Conservation (phyloP, 2,329 filamentous ascomycete genomes). For the Epichloe gansuensis region DNA sequence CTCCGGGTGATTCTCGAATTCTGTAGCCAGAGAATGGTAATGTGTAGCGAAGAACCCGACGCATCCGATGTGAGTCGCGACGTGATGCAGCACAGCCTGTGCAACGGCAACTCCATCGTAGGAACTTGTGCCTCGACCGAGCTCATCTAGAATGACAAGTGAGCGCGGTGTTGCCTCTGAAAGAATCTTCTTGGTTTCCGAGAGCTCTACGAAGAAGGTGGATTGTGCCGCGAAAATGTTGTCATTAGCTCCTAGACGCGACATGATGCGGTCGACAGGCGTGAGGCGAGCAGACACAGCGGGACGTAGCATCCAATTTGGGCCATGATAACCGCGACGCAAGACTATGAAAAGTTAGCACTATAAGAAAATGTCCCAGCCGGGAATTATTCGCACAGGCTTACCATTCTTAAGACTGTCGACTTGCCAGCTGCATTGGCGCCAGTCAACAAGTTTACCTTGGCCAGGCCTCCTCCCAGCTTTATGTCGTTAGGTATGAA, state of each 20-base stretch:
- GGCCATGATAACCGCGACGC: slow-evolving; percentile 91
- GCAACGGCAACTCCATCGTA: slow-evolving; percentile 96
- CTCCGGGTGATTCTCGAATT: slow-evolving; percentile 84
- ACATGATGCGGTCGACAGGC: slow-evolving; percentile 96
- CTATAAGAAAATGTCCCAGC: background rate
- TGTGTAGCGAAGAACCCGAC: slow-evolving; percentile 96
- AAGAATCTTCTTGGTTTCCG: slow-evolving; percentile 96
- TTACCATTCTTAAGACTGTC: slow-evolving; percentile 84
- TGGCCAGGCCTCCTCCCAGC: slow-evolving; percentile 68
- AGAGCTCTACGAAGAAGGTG: slow-evolving; percentile 95
- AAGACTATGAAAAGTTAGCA: slow-evolving; percentile 48
- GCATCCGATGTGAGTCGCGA: slow-evolving; percentile 85
- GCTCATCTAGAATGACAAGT: slow-evolving; percentile 90
- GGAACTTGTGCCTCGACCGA: slow-evolving; percentile 85
- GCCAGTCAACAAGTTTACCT: slow-evolving; percentile 85
- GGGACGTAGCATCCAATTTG: slow-evolving; percentile 88
- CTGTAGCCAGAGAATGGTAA: slow-evolving; percentile 85
- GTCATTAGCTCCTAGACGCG: slow-evolving; percentile 90
- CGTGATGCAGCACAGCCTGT: slow-evolving; percentile 91
- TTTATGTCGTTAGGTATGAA: slow-evolving; percentile 94
- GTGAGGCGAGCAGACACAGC: slow-evolving; percentile 73
- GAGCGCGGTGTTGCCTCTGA: slow-evolving; percentile 88
- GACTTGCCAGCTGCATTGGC: slow-evolving; percentile 97
- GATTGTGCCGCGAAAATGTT: slow-evolving; percentile 98
- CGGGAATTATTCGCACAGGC: slow-evolving; percentile 13